These are phyloP conservation scores for Heimioporus sp. DNA, from an alignment of 768 basidiomycete genomes.

Conservation along the genomic window DNA sequence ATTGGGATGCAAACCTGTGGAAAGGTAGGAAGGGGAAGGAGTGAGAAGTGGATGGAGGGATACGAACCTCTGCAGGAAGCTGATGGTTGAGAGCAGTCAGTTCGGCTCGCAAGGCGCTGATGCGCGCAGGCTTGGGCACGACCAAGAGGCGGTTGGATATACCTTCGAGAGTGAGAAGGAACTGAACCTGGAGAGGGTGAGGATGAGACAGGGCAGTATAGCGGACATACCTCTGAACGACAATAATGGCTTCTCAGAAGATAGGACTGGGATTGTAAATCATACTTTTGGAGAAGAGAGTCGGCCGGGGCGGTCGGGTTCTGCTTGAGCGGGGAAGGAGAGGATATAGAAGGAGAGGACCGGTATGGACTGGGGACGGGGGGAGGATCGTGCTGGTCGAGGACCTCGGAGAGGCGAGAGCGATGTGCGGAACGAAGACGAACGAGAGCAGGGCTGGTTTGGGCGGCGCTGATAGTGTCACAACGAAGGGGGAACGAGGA, in stretches of 20 bases:
- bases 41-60: background rate
- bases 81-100: constrained; percentile 94
- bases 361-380: constrained; percentile 51
- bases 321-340: constrained; percentile 44
- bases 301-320: constrained; percentile 48
- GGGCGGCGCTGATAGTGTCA: constrained; percentile 59
- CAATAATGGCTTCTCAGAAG: constrained; percentile 86
- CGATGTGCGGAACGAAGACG: constrained; percentile 52
- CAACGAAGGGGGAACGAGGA: constrained; percentile 32
- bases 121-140: constrained; percentile 89
- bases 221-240: constrained; percentile 70
- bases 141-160: constrained; percentile 91
- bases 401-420: constrained; percentile 63
- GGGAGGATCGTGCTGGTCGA: constrained; percentile 61
- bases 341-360: constrained; percentile 69
- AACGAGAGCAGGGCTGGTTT: constrained; percentile 71
- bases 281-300: constrained; percentile 64
- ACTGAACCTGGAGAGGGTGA: constrained; percentile 59
- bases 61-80: constrained; percentile 86
- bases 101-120: constrained; percentile 95
- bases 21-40: constrained; percentile 5
- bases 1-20: constrained; percentile 80
- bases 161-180: constrained; percentile 84
- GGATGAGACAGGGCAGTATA: background rate
- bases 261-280: constrained; percentile 60